phyloP scores from a whole-genome alignment of 768 basidiomycete genomes.

The Rhizopogon rudus region DNA sequence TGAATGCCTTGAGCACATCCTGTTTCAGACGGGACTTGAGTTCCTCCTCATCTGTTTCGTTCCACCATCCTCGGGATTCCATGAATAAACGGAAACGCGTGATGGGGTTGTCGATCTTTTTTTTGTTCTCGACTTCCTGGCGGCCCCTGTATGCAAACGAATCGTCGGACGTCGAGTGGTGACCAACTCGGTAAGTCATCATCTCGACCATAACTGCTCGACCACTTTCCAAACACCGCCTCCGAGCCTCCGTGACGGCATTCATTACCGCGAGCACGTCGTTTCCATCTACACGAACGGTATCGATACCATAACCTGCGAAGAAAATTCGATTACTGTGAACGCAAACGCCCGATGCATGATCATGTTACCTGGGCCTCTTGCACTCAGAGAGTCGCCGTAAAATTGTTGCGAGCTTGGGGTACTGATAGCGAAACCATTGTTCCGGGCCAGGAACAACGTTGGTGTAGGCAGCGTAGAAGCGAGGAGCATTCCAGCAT shows the following conservation, averaged over 20 bases:
- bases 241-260: conserved; percentile 68
- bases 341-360: not conserved
- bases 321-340: not conserved
- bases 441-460: conserved; percentile 73
- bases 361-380: conserved; percentile 60
- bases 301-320: conserved; percentile 73
- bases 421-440: conserved; percentile 94
- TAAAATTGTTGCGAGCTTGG: conserved; percentile 85
- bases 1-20: conserved; percentile 76
- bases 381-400: conserved; percentile 89
- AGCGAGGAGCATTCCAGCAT: conserved; percentile 81
- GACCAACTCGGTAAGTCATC: conserved; percentile 93
- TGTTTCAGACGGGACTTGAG: conserved; percentile 63
- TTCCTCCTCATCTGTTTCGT: conserved; percentile 63
- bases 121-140: conserved; percentile 88
- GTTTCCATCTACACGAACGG: conserved; percentile 91
- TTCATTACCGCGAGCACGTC: conserved; percentile 81
- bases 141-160: conserved; percentile 90
- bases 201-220: conserved; percentile 84
- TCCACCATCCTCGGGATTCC: conserved; percentile 85
- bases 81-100: conserved; percentile 81
- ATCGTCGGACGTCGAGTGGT: conserved; percentile 94
- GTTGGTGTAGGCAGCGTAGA: conserved; percentile 74
- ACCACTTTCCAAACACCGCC: conserved; percentile 67
- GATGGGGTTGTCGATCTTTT: conserved; percentile 87